Evolutionary conservation across 2,329 filamentous ascomycete species (phyloP), one percentile per base, ranked within the genome.

Genomic region (Neoscytalidium dimidiatum): DNA sequence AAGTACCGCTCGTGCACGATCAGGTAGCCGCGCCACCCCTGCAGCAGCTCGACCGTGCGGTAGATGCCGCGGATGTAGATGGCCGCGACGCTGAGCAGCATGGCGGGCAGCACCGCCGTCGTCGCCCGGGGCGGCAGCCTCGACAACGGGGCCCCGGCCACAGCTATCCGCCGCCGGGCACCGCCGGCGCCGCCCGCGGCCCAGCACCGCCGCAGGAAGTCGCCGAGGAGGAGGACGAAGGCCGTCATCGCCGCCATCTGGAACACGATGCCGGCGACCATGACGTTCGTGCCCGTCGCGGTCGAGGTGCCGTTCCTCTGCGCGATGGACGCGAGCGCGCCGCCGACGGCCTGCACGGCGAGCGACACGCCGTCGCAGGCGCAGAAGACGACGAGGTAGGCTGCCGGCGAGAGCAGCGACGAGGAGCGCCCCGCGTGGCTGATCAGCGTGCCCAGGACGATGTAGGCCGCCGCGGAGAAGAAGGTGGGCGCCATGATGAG

Each of bases 331-430:
- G 87, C 84, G 46, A 87, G 77, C 58, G 82, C 86, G 64, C 86
- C 86, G 11, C 86, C 86, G 8, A 79, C 80, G 3, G 84, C 85
- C 72, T 89, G 86, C 5, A 88, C 74, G 17, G 85, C 68, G 19
- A 89, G 80, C 17, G 83, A 85, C 61, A 85, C 69, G 49, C 88
- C 68, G 68, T 89, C 86, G 69, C 83, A 85, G 11, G 77, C 71
- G 69, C 88, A 84, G 75, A 88, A 89, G 66, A 88, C 81, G 72
- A 82, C 82, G 13, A 86, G 87, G 72, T 87, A 72, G 3, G 66
- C 67, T 0, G 73, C 70, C 4, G 67, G 66, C 2, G 77, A 67
- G 19, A 72, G 67, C 1, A 72, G 74, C 68, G 71, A 74, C 0
- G 66, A 64, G 29, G 71, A 66, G 33, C 86, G 86, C 58, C 87